Conservation (phyloP, 495 filamentous ascomycete species). For the Talaromyces trachyspermus region DNA sequence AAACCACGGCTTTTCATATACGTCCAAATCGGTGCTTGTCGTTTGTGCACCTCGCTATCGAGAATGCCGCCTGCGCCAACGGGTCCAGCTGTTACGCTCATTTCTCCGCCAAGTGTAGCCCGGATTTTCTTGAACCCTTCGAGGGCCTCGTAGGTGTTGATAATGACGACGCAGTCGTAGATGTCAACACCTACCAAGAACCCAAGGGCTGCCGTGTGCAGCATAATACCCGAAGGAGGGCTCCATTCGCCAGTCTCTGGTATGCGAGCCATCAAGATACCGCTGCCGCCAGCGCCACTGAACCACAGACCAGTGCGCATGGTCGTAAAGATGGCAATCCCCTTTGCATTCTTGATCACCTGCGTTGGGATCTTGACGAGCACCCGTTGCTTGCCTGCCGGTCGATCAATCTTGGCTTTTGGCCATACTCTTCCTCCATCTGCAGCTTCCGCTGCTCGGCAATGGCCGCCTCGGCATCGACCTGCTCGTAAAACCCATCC, state of each 20-base stretch:
- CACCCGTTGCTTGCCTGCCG: slow-evolving; percentile 59
- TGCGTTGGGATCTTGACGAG: slow-evolving; percentile 76
- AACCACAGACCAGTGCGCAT: slow-evolving; percentile 91
- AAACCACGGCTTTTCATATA: slow-evolving; percentile 85
- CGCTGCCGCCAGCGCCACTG: slow-evolving; percentile 79
- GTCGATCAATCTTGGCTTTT: slow-evolving; percentile 41
- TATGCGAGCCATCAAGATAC: slow-evolving; percentile 70
- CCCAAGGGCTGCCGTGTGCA: slow-evolving; percentile 80
- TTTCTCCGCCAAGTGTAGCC: slow-evolving; percentile 70
- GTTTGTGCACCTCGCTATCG: slow-evolving; percentile 65
- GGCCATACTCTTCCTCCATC: slow-evolving; percentile 22
- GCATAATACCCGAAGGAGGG: slow-evolving; percentile 76
- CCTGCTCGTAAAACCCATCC: slow-evolving; percentile 54
- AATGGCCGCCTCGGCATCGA: slow-evolving; percentile 17
- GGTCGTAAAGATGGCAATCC: slow-evolving; percentile 83
- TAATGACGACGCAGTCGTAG: slow-evolving; percentile 87
- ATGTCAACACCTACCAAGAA: slow-evolving; percentile 87
- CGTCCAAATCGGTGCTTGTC: slow-evolving; percentile 69
- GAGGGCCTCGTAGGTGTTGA: slow-evolving; percentile 74
- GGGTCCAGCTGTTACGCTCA: slow-evolving; percentile 71
- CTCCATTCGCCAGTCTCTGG: slow-evolving; percentile 78
- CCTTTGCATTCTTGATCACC: slow-evolving; percentile 79
- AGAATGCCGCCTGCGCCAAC: slow-evolving; percentile 66
- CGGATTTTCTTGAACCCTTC: slow-evolving; percentile 72
- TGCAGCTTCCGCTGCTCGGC: slow-evolving; percentile 20